These are phyloP conservation scores for Xylariaceae sp. DNA, from an alignment of 2,329 filamentous ascomycete species.

Conservation along the genomic window DNA sequence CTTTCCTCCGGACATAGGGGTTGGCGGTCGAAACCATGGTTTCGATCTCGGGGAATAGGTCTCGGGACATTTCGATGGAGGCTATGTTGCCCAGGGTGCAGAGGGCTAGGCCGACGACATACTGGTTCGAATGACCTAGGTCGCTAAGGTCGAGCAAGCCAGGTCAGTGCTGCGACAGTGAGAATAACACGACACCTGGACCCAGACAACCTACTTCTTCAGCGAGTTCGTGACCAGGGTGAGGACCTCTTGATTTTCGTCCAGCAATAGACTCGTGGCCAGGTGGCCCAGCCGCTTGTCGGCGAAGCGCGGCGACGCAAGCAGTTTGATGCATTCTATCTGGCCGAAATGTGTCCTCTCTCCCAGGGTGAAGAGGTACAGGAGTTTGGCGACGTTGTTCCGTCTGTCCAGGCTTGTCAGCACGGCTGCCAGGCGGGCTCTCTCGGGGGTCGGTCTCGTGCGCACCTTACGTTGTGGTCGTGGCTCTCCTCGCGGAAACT, in stretches of 20 bases:
- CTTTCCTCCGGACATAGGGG: constrained; percentile 96
- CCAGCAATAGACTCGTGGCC: constrained; percentile 89
- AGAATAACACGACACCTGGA: background rate
- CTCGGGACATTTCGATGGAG: constrained; percentile 95
- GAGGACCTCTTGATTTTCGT: constrained; percentile 97
- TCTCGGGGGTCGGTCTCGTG: constrained; percentile 2
- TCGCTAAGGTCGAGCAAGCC: constrained; percentile 51
- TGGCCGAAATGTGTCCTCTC: constrained; percentile 98
- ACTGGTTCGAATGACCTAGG: constrained; percentile 94
- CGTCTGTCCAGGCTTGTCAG: constrained; percentile 48
- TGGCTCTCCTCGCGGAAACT: constrained; percentile 96
- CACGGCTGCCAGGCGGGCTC: constrained; percentile 1
- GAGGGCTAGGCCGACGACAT: constrained; percentile 91
- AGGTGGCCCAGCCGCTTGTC: constrained; percentile 95
- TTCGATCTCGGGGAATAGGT: constrained; percentile 94
- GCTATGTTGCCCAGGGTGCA: constrained; percentile 97
- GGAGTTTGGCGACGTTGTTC: constrained; percentile 97
- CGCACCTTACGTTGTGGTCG: constrained; percentile 80
- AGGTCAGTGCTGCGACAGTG: constrained; percentile 25
- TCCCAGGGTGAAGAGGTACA: constrained; percentile 96
- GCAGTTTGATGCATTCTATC: constrained; percentile 96
- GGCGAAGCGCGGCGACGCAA: constrained; percentile 93
- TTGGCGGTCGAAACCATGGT: constrained; percentile 85
- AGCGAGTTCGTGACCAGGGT: constrained; percentile 96
- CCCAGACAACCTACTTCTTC: constrained; percentile 64